phyloP scores from a whole-genome alignment of 441 rosid genomes.

The Eruca vesicaria region DNA sequence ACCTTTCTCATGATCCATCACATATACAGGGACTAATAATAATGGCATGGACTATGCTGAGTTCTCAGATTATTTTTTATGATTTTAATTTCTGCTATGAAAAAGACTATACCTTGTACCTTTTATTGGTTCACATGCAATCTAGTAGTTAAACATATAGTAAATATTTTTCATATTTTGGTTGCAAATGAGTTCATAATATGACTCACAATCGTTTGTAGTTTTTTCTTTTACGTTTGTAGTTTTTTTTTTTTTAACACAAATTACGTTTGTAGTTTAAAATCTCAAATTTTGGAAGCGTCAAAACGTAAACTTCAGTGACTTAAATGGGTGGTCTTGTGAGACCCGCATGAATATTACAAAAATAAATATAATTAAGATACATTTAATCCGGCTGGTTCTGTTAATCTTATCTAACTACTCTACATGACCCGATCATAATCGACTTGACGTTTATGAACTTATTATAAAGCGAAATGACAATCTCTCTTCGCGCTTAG shows the following conservation, averaged over 20 bases:
- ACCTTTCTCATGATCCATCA: not conserved
- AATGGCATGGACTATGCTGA: not conserved
- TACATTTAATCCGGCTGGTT: not conserved
- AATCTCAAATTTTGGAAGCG: not conserved
- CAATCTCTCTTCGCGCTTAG: not conserved
- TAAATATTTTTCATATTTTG: not conserved
- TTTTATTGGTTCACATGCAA: not conserved
- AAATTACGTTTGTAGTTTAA: not conserved
- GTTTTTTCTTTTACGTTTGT: not conserved
- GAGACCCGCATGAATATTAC: not conserved
- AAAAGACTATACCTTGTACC: not conserved
- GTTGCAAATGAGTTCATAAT: not conserved
- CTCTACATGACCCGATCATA: not conserved
- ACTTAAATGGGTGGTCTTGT: not conserved
- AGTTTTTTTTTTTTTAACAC: no score
- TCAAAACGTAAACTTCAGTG: not conserved
- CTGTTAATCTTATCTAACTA: not conserved
- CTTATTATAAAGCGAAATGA: not conserved
- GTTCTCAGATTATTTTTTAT: not conserved
- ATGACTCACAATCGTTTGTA: not conserved
- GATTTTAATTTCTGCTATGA: not conserved
- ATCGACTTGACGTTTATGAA: constrained; percentile 1
- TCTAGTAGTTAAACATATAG: not conserved
- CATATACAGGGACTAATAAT: not conserved
- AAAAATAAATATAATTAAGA: not conserved